Evolutionary conservation across 2,329 filamentous ascomycete genomes (phyloP).

Genomic region (Tympanopsis confertula): DNA sequence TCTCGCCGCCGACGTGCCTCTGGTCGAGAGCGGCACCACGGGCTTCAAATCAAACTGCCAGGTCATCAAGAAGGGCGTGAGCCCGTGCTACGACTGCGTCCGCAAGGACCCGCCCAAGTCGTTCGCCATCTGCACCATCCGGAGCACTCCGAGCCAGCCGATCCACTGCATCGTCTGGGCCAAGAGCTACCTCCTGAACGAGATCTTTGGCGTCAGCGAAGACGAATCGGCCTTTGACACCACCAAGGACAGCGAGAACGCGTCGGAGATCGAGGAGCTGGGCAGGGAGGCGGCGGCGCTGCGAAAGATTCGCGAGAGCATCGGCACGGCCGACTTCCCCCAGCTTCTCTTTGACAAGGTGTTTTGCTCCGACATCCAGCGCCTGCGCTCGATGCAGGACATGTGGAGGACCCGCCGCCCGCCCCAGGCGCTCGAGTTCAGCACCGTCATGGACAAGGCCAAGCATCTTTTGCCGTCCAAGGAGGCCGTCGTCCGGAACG

Average conservation of each 20-base stretch:
- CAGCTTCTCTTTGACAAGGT: constrained; percentile 60
- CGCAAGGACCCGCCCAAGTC: constrained; percentile 57
- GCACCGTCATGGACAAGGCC: constrained; percentile 36
- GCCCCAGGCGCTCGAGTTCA: constrained; percentile 46
- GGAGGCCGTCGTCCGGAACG: constrained; percentile 32
- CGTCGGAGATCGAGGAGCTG: constrained; percentile 56
- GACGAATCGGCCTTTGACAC: constrained; percentile 50
- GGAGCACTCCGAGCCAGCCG: constrained; percentile 61
- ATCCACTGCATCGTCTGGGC: constrained; percentile 73
- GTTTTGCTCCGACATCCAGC: constrained; percentile 55
- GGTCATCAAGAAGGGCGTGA: constrained; percentile 57
- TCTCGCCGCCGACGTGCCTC: constrained; percentile 57
- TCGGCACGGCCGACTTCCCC: constrained; percentile 52
- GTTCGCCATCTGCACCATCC: constrained; percentile 65
- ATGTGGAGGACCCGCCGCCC: constrained; percentile 59
- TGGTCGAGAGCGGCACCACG: constrained; percentile 66
- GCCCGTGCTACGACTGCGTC: constrained; percentile 58
- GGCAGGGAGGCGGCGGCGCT: constrained; percentile 54
- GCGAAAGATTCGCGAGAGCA: constrained; percentile 52
- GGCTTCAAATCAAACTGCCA: constrained; percentile 69
- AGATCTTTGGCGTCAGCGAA: constrained; percentile 61
- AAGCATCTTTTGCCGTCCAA: constrained; percentile 24
- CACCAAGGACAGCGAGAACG: constrained; percentile 54
- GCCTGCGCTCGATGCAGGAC: constrained; percentile 55
- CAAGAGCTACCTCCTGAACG: constrained; percentile 58